These are phyloP conservation scores for Cydonia oblonga DNA, from an alignment of 331 rosid genomes.

Conservation along the genomic window DNA sequence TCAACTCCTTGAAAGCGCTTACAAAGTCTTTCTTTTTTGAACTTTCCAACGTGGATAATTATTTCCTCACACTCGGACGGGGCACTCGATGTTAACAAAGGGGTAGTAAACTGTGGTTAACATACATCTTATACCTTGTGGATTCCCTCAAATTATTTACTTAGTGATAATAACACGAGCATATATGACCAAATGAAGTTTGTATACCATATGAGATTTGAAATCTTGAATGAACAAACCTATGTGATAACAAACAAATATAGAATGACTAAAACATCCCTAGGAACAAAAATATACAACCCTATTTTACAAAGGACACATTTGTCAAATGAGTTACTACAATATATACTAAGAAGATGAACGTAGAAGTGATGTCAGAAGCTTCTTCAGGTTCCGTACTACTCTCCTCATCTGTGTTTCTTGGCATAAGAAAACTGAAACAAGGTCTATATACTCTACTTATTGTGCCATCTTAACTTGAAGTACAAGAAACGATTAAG, in stretches of 20 bases:
- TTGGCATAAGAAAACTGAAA: slow-evolving; percentile 15
- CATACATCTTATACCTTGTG: neutral
- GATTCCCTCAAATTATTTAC: neutral
- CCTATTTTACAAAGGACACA: slow-evolving; percentile 14
- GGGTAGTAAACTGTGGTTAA: too few species aligned
- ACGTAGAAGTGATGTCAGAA: slow-evolving; percentile 7
- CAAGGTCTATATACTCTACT: slow-evolving; percentile 7
- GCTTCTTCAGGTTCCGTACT: slow-evolving; percentile 24
- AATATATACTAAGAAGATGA: slow-evolving; percentile 6
- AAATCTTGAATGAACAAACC: slow-evolving; percentile 20
- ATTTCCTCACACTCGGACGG: too few species aligned
- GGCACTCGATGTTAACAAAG: neutral
- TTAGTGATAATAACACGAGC: neutral
- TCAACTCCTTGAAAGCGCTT: neutral
- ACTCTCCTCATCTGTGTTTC: slow-evolving; percentile 3
- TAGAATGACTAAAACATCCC: neutral
- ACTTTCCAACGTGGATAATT: neutral
- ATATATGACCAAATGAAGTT: neutral
- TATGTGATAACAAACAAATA: slow-evolving; percentile 7
- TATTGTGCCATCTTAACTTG: neutral
- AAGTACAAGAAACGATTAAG: slow-evolving; percentile 8
- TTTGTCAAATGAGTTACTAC: neutral
- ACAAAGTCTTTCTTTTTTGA: too few species aligned
- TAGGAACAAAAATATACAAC: slow-evolving; percentile 16
- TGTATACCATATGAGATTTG: slow-evolving; percentile 8